Evolutionary conservation across 2,329 filamentous ascomycete species (phyloP).

Genomic region (Mycosphaerella arachidis): DNA sequence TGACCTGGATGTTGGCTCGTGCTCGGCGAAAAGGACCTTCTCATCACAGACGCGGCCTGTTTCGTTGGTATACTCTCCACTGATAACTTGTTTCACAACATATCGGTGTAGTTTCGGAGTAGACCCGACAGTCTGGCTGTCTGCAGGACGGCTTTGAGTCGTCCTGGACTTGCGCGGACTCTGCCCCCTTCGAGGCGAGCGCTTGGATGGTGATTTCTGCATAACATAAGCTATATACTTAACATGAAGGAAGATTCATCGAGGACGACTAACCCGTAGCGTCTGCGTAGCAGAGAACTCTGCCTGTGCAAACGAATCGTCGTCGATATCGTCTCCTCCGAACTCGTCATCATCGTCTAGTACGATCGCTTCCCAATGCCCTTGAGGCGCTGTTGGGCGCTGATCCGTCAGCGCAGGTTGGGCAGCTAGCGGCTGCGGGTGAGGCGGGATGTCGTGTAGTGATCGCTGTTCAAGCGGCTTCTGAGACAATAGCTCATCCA

Average conservation of each 20-base stretch:
- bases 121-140: background rate
- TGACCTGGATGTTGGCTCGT: conserved; percentile 63
- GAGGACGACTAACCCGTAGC: conserved; percentile 38
- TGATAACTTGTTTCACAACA: conserved; percentile 68
- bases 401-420: background rate
- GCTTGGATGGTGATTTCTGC: conserved; percentile 26
- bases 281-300: conserved; percentile 71
- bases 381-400: conserved; percentile 1
- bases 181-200: conserved; percentile 18
- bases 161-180: conserved; percentile 12
- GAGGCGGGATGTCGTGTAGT: conserved; percentile 47
- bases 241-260: conserved; percentile 17
- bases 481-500: conserved; percentile 53
- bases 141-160: background rate
- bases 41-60: conserved; percentile 55
- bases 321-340: conserved; percentile 65
- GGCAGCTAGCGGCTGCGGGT: conserved; percentile 20
- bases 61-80: conserved; percentile 63
- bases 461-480: conserved; percentile 19
- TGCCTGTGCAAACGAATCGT: conserved; percentile 62
- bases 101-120: conserved; percentile 53
- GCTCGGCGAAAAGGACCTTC: conserved; percentile 75
- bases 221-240: conserved; percentile 34
- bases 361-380: conserved; percentile 12
- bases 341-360: conserved; percentile 52